Conservation (phyloP, 2,329 filamentous ascomycete genomes). For the Pseudovirgaria hyperparasitica region DNA sequence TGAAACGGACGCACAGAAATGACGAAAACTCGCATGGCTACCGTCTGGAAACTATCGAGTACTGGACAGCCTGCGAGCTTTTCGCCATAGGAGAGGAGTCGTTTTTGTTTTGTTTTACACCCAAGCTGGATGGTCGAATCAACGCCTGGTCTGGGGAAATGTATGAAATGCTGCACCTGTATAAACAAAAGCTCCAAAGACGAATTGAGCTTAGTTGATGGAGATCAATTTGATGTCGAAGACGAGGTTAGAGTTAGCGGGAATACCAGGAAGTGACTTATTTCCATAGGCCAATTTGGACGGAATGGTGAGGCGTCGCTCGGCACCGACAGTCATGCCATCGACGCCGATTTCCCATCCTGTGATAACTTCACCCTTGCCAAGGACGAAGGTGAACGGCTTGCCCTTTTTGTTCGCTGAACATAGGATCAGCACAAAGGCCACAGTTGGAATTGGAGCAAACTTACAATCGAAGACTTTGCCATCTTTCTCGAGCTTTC, state of each 20-base stretch:
- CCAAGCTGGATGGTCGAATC: slow-evolving; percentile 11
- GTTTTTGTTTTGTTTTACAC: slow-evolving; percentile 12
- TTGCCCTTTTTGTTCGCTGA: slow-evolving; percentile 97
- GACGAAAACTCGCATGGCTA: too few species aligned
- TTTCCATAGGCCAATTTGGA: slow-evolving; percentile 80
- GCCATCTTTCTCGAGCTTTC: slow-evolving; percentile 77
- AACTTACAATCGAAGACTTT: slow-evolving; percentile 86
- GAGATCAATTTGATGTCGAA: slow-evolving; percentile 59
- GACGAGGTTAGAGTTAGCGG: slow-evolving; percentile 76
- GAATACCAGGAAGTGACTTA: slow-evolving; percentile 71
- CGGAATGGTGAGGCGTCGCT: slow-evolving; percentile 86
- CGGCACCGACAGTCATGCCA: slow-evolving; percentile 87
- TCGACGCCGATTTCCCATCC: slow-evolving; percentile 92
- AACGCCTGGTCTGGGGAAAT: slow-evolving; percentile 5
- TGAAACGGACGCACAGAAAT: slow-evolving; percentile 9
- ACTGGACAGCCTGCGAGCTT: too few species aligned
- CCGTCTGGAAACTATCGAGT: too few species aligned
- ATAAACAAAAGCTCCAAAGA: not conserved
- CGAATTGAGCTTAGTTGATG: slow-evolving; percentile 25
- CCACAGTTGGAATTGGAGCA: not conserved
- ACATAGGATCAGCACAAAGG: slow-evolving; percentile 10
- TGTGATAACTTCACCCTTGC: slow-evolving; percentile 92
- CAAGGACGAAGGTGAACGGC: slow-evolving; percentile 92
- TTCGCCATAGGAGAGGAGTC: slow-evolving; percentile 19
- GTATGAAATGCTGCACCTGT: not conserved